Evolutionary conservation across 805 yeast genomes (phyloP), one percentile per base, ranked within the genome.

Genomic region (Priceomyces carsonii): DNA sequence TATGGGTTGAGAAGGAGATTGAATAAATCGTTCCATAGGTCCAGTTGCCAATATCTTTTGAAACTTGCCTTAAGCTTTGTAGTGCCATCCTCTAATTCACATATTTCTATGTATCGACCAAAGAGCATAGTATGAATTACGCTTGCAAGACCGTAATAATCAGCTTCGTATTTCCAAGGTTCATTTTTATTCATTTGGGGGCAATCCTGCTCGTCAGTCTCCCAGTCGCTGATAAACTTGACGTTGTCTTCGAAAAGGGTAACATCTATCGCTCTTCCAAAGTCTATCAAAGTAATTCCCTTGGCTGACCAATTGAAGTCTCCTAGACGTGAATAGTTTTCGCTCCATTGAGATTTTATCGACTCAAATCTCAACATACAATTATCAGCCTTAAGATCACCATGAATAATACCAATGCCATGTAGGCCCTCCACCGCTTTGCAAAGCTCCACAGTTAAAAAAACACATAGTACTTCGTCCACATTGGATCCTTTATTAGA

Each of bases 371-470:
- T 59, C 0, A 87, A 51, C 95, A 89, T 84, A 44, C 93, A 85
- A 53, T 88, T 89, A 43, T 85, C 95, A 0, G 95, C 82, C 51
- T 84, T 85, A 35, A 89, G 57, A 54, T 89, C 95, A 2, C 95
- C 95, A 61, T 89, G 96, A 8, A 89, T 66, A 1, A 89, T 78
- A 0, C 82, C 82, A 10, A 73, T 57, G 0, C 58, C 55, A 51
- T 89, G 96, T n/a, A 90, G 57, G 2, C 63, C 56, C 33, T 79
- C 80, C 5, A 87, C 59, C 0, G 77, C 68, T 26, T 75, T 69
- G 29, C 89, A 49, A 8, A 90, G 53, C 51, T 88, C 88, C 7
- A 78, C 61, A 0, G 91, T 68, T 24, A 86, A 62, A 49, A 77
- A 83, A 38, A 84, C 71, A 3, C 75, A 75, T 4, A 88, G 52